Conservation (phyloP, 2,329 filamentous ascomycete genomes). For the Phyllosticta citribraziliensis region DNA sequence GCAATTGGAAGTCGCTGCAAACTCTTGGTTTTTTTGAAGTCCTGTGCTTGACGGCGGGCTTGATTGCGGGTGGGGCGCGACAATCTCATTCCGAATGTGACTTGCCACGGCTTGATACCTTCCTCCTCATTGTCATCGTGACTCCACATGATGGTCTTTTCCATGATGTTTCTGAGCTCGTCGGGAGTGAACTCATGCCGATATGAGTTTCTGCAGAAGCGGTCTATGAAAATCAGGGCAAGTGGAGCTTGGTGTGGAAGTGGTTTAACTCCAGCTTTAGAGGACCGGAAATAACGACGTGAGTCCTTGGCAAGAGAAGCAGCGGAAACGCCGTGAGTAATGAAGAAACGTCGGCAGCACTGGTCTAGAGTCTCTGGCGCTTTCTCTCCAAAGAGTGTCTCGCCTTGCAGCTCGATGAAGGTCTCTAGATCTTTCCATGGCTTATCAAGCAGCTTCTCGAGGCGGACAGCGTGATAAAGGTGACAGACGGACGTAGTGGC, state of each 20-base stretch:
- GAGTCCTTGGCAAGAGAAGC: constrained; percentile 17
- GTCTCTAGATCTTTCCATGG: constrained; percentile 36
- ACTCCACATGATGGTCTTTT: background rate
- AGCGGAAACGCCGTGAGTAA: constrained; percentile 28
- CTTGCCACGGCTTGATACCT: too few species aligned
- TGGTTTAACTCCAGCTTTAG: background rate
- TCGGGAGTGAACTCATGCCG: background rate
- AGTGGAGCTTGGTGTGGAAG: background rate
- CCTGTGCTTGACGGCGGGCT: too few species aligned
- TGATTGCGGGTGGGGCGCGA: too few species aligned
- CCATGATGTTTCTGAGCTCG: background rate
- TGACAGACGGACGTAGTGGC: constrained; percentile 30
- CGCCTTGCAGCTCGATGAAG: constrained; percentile 19
- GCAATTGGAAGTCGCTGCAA: constrained; percentile 8
- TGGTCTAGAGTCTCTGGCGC: constrained; percentile 17
- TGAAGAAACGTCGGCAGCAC: constrained; percentile 24
- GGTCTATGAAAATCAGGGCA: background rate
- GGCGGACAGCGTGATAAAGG: constrained; percentile 32
- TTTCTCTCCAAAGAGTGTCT: constrained; percentile 30
- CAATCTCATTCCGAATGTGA: too few species aligned
- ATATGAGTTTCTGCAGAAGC: background rate
- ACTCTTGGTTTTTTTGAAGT: too few species aligned
- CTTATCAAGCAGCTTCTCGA: constrained; percentile 19
- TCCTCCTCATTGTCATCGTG: too few species aligned
- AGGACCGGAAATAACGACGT: too few species aligned